phyloP scores from a whole-genome alignment of 208 protist genomes.

The Leishmania guyanensis region DNA sequence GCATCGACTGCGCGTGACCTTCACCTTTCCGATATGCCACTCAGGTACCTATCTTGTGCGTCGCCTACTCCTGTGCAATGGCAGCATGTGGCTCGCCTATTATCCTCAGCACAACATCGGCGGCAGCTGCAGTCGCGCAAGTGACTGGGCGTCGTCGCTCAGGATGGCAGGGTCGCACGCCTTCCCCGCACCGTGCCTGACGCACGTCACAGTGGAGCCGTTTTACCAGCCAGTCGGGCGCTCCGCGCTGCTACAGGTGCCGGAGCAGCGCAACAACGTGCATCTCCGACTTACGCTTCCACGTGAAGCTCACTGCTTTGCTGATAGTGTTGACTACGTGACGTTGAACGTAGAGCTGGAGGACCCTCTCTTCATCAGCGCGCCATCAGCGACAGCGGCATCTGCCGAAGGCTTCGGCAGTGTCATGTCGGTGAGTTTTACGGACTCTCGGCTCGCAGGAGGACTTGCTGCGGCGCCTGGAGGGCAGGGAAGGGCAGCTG shows the following conservation, averaged over 20 bases:
- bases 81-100: conserved; percentile 36
- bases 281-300: conserved; percentile 45
- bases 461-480: not conserved
- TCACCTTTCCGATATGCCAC: conserved; percentile 62
- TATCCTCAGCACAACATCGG: conserved; percentile 24
- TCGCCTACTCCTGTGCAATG: conserved; percentile 48
- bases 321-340: conserved; percentile 56
- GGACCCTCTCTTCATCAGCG: conserved; percentile 22
- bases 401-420: not conserved
- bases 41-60: conserved; percentile 66
- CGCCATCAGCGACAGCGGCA: not conserved
- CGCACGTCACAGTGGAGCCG: conserved; percentile 7
- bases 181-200: not conserved
- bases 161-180: not conserved
- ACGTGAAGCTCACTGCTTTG: conserved; percentile 68
- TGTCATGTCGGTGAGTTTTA: not conserved
- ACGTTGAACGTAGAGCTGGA: conserved; percentile 62
- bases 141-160: not conserved
- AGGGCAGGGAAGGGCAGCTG: not conserved
- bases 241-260: conserved; percentile 35
- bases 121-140: not conserved
- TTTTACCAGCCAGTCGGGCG: conserved; percentile 12
- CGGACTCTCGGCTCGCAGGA: not conserved
- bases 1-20: conserved; percentile 34
- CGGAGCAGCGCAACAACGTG: conserved; percentile 58